Conservation (phyloP, 2,329 filamentous ascomycete species). For the Metarhizium humberi region DNA sequence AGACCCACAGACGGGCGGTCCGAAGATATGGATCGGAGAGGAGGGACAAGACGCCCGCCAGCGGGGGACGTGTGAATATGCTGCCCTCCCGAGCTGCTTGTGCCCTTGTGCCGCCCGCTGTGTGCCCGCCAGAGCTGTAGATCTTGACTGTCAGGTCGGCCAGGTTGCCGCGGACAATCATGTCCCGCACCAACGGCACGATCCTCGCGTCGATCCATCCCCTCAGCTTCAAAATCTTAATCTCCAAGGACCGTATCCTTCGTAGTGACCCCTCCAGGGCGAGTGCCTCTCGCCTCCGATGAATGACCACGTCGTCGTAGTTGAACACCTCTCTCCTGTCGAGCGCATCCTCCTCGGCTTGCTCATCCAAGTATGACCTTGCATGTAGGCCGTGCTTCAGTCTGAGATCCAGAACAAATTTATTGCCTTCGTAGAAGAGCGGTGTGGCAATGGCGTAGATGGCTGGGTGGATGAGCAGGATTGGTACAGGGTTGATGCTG, state of each 20-base stretch:
- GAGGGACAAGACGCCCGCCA: conserved; percentile 28
- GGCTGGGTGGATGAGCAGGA: conserved; percentile 23
- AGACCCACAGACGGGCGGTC: conserved; percentile 27
- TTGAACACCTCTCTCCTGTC: conserved; percentile 4
- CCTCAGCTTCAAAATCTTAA: conserved; percentile 20
- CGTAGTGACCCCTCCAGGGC: conserved; percentile 14
- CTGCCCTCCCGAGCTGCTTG: background rate
- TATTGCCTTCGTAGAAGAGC: conserved; percentile 22
- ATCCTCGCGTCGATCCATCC: conserved; percentile 21
- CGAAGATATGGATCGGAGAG: conserved; percentile 36
- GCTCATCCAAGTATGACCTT: conserved; percentile 13
- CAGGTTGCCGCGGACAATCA: conserved; percentile 21
- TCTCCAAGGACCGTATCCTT: conserved; percentile 17
- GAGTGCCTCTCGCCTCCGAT: conserved; percentile 7
- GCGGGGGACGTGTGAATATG: conserved; percentile 18
- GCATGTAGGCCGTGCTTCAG: conserved; percentile 18
- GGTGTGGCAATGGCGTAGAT: conserved; percentile 22
- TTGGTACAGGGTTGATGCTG: conserved; percentile 14
- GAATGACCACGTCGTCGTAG: too few species aligned
- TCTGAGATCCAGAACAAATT: conserved; percentile 20
- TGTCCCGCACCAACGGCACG: conserved; percentile 20
- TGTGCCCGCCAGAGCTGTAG: too few species aligned
- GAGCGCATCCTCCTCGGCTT: conserved; percentile 3
- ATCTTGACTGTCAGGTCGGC: too few species aligned
- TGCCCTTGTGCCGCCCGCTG: background rate